Evolutionary conservation across 495 filamentous ascomycete species (phyloP).

Genomic region (Penicillium herquei): DNA sequence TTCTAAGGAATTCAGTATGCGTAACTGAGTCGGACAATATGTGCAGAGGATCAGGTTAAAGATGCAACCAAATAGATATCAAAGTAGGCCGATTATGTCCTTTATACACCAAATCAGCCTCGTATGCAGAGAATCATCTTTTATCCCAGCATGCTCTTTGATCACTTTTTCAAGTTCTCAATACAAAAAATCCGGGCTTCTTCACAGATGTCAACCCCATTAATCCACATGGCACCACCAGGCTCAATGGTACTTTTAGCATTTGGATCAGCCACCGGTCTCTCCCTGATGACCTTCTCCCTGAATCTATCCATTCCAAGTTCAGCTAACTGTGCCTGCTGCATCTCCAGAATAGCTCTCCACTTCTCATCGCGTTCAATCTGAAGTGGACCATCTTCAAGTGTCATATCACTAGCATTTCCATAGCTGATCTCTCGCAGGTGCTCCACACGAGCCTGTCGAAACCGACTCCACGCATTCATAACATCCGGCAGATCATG

Average conservation of each 20-base stretch:
- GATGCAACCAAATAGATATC: too few relatives aligned
- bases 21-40: too few relatives aligned
- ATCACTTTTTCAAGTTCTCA: background rate
- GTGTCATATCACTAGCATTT: slow-evolving; percentile 16
- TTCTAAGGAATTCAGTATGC: too few relatives aligned
- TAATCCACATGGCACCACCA: slow-evolving; percentile 16
- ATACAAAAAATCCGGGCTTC: slow-evolving; percentile 4
- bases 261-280: slow-evolving; percentile 12
- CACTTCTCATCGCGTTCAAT: slow-evolving; percentile 13
- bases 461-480: slow-evolving; percentile 14
- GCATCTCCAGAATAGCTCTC: slow-evolving; percentile 11
- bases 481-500: slow-evolving; percentile 9
- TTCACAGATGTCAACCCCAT: slow-evolving; percentile 11
- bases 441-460: slow-evolving; percentile 15
- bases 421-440: slow-evolving; percentile 12
- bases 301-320: slow-evolving; percentile 14
- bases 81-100: too few relatives aligned
- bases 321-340: slow-evolving; percentile 11
- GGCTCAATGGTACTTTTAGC: slow-evolving; percentile 19
- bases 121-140: too few relatives aligned
- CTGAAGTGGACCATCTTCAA: slow-evolving; percentile 12
- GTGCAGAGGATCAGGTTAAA: too few relatives aligned
- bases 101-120: too few relatives aligned
- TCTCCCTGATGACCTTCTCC: slow-evolving; percentile 15
- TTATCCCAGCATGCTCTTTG: too few relatives aligned